A percentile compares a stretch with the other conserved stretches of the same genome.
These are phyloP conservation scores for Botrytis aclada DNA, from an alignment of 2,329 filamentous ascomycete genomes.

Conservation along the genomic window DNA sequence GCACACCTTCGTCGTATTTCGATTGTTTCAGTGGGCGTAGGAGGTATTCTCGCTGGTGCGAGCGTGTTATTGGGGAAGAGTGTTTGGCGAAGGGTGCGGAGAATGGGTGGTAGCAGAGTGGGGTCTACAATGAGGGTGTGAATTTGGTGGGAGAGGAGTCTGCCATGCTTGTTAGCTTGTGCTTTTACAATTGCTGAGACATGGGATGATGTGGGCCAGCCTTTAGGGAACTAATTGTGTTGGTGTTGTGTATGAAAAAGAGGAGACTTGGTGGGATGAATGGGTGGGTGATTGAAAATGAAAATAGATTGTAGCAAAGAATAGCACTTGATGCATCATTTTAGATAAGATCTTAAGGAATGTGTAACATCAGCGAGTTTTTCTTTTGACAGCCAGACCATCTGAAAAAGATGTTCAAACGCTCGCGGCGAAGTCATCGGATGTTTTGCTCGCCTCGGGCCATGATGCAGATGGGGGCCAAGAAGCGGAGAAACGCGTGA, in stretches of 20 bases:
- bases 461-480: conserved; percentile 17
- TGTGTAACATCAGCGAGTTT: neutral
- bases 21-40: conserved; percentile 57
- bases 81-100: conserved; percentile 69
- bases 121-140: conserved; percentile 59
- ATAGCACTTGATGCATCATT: neutral
- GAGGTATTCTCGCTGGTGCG: conserved; percentile 60
- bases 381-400: conserved; percentile 4
- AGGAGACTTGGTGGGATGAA: neutral
- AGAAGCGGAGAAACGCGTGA: neutral
- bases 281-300: neutral
- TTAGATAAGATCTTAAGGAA: neutral
- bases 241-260: neutral
- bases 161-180: conserved; percentile 21
- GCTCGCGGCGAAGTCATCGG: neutral
- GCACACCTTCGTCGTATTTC: conserved; percentile 67
- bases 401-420: conserved; percentile 2
- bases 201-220: neutral
- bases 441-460: neutral
- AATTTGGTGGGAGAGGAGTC: conserved; percentile 54
- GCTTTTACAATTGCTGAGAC: neutral
- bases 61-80: conserved; percentile 85
- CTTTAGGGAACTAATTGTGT: neutral
- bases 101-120: conserved; percentile 60
- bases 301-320: neutral